Percentiles rank a stretch among this genome's conserved stretches.
Conservation (phyloP, 2,329 filamentous ascomycete species). For the Zalaria sp. region DNA sequence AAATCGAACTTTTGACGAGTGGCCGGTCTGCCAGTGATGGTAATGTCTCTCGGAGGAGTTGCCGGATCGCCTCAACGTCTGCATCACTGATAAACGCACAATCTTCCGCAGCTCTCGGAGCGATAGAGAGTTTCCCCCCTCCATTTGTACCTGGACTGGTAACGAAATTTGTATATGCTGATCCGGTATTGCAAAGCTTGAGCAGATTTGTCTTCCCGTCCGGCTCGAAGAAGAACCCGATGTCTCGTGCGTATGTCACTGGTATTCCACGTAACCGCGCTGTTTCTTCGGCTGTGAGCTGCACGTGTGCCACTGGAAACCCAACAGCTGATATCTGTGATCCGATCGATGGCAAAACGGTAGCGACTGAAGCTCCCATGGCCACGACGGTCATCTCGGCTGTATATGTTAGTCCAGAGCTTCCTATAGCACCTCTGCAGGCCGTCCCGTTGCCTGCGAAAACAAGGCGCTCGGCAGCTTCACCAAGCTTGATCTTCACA, state of each 20-base stretch:
- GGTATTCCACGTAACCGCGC: conserved; percentile 42
- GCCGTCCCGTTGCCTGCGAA: conserved; percentile 25
- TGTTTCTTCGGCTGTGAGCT: conserved; percentile 40
- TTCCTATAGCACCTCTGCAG: conserved; percentile 24
- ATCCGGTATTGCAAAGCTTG: conserved; percentile 47
- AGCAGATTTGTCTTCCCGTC: conserved; percentile 43
- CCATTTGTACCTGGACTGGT: conserved; percentile 25
- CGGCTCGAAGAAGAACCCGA: conserved; percentile 53
- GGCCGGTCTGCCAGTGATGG: conserved; percentile 40
- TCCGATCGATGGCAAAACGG: conserved; percentile 35
- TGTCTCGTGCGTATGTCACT: conserved; percentile 45
- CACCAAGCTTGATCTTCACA: conserved; percentile 30
- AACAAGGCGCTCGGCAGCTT: conserved; percentile 21
- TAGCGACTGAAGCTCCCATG: conserved; percentile 35
- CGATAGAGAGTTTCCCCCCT: conserved; percentile 19
- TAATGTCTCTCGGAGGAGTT: conserved; percentile 37
- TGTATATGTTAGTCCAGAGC: conserved; percentile 22
- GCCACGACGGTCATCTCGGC: conserved; percentile 34
- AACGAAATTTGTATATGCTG: conserved; percentile 41
- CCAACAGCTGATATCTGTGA: conserved; percentile 39
- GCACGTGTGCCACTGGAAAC: conserved; percentile 47
- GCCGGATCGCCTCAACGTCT: conserved; percentile 39
- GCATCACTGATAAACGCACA: conserved; percentile 36
- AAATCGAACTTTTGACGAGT: conserved; percentile 42
- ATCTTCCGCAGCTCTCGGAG: conserved; percentile 28